phyloP scores from a whole-genome alignment of 2,329 filamentous ascomycete genomes.

The Phialophora chinensis region DNA sequence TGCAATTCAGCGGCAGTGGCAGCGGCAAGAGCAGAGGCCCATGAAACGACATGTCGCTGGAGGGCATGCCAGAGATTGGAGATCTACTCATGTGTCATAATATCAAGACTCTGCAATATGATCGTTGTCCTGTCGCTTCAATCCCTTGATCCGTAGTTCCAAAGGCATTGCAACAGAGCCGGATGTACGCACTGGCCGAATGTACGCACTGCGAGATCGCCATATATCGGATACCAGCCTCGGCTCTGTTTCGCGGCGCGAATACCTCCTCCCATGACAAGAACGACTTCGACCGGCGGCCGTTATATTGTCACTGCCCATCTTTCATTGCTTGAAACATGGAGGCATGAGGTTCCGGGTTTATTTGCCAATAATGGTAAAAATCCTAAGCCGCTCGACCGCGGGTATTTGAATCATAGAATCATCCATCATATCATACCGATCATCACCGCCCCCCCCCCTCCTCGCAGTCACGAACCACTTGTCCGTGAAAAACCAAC shows the following conservation, averaged over 20 bases:
- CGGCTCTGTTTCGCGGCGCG: too few relatives aligned
- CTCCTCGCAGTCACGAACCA: neutral
- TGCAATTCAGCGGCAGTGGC: neutral
- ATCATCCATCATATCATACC: neutral
- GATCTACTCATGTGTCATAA: neutral
- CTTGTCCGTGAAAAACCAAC: neutral
- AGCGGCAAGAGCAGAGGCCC: neutral
- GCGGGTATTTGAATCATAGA: neutral
- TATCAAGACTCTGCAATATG: neutral
- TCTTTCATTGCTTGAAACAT: neutral
- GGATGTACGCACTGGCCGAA: neutral
- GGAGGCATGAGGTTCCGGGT: neutral
- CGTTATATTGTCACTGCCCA: neutral
- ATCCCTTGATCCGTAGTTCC: neutral
- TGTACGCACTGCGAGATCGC: neutral
- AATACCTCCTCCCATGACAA: neutral
- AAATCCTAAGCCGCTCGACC: neutral
- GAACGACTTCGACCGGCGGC: neutral
- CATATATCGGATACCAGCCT: neutral
- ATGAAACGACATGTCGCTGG: neutral
- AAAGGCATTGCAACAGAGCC: neutral
- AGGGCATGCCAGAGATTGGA: neutral
- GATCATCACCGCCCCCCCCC: neutral
- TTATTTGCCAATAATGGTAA: neutral
- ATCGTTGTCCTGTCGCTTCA: neutral